phyloP scores from a whole-genome alignment of 2,329 filamentous ascomycete species.

The Whalleya microplaca region DNA sequence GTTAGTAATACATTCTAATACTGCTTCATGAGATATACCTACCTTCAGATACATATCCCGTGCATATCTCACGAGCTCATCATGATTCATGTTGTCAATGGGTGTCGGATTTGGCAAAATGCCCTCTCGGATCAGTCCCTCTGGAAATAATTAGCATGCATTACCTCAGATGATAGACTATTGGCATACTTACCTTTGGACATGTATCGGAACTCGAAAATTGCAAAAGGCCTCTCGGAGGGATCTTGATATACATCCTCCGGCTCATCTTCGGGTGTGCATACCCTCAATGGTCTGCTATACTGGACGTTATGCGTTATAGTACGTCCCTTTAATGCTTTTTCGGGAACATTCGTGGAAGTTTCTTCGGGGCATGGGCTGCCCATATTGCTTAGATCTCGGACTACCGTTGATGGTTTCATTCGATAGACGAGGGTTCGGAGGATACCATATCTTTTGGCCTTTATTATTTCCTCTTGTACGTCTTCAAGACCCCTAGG shows the following conservation, averaged over 20 bases:
- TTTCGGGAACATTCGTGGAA: background rate
- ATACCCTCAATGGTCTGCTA: background rate
- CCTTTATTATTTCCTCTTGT: background rate
- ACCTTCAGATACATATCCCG: background rate
- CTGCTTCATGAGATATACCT: background rate
- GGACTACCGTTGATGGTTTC: background rate
- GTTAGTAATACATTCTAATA: background rate
- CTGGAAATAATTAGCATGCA: background rate
- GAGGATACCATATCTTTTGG: background rate
- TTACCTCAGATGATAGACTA: background rate
- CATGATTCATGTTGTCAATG: background rate
- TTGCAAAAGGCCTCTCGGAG: conserved; percentile 2
- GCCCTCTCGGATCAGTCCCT: background rate
- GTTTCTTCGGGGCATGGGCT: background rate
- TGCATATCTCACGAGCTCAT: background rate
- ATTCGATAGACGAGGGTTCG: background rate
- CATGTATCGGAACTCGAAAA: conserved; percentile 12
- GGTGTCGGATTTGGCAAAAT: background rate
- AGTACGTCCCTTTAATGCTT: background rate
- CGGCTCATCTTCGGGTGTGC: background rate
- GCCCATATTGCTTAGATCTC: background rate
- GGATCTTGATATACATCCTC: conserved; percentile 3
- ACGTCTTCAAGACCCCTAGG: too few species aligned
- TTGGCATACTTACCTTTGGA: conserved; percentile 3
- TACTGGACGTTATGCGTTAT: background rate